Conservation (phyloP, 495 filamentous ascomycete genomes). For the Ramalina peruviana region DNA sequence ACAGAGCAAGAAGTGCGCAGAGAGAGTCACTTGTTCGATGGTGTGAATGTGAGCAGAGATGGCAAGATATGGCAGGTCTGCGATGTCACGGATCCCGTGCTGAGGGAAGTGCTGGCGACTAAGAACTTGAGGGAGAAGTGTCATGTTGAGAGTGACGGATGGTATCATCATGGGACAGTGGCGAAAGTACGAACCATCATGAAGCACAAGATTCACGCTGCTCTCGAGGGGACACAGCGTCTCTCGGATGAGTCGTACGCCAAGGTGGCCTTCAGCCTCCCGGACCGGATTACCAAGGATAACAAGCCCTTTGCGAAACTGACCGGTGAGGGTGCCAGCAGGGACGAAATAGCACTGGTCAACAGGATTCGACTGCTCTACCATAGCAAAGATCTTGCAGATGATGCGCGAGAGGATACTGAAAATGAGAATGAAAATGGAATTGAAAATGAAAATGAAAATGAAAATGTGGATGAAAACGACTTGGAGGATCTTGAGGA, state of each 20-base stretch:
- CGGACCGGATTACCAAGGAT: slow-evolving; percentile 18
- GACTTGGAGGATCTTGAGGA: too few species aligned
- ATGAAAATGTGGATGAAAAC: too few species aligned
- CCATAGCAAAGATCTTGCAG: too few species aligned
- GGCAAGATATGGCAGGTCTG: slow-evolving; percentile 88
- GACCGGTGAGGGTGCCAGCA: too few species aligned
- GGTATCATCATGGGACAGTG: slow-evolving; percentile 65
- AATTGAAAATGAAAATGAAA: too few species aligned
- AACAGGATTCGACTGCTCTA: too few species aligned
- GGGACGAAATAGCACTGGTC: too few species aligned
- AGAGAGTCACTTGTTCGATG: slow-evolving; percentile 68
- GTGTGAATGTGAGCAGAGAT: slow-evolving; percentile 48
- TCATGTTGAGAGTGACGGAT: slow-evolving; percentile 51
- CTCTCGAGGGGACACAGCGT: slow-evolving; percentile 26
- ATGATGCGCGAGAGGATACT: too few species aligned
- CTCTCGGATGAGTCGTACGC: slow-evolving; percentile 38
- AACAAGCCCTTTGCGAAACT: too few species aligned
- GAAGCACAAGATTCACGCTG: slow-evolving; percentile 55
- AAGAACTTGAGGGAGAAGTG: slow-evolving; percentile 30
- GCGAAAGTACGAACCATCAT: slow-evolving; percentile 73
- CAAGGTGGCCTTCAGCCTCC: slow-evolving; percentile 24
- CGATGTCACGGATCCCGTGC: slow-evolving; percentile 71
- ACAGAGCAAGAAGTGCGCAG: slow-evolving; percentile 6
- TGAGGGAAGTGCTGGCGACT: slow-evolving; percentile 38
- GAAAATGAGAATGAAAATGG: too few species aligned